These are phyloP conservation scores for Suillus discolor DNA, from an alignment of 768 basidiomycete species.

Conservation along the genomic window DNA sequence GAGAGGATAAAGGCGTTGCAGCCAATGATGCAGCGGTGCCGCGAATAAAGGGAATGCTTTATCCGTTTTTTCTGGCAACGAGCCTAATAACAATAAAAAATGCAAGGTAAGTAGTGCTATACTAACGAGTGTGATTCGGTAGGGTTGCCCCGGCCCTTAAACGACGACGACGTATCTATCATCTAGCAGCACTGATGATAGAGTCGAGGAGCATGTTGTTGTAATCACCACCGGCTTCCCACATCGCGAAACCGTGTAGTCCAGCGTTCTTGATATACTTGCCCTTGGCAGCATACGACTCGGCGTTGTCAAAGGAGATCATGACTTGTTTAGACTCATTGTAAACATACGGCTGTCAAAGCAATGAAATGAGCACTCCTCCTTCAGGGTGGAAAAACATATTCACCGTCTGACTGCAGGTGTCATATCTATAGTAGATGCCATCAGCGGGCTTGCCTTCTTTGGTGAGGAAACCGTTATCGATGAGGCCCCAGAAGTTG, in stretches of 20 bases:
- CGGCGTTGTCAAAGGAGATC: conserved; percentile 65
- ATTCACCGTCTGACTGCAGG: conserved; percentile 74
- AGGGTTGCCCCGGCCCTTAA: background rate
- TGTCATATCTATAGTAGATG: conserved; percentile 57
- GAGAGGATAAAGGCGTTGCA: background rate
- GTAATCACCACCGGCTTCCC: conserved; percentile 71
- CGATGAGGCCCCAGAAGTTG: conserved; percentile 61
- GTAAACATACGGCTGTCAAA: conserved; percentile 65
- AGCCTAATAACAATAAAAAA: background rate
- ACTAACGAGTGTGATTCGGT: background rate
- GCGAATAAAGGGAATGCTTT: background rate
- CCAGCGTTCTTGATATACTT: conserved; percentile 52
- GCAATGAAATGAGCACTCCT: background rate
- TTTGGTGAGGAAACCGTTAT: conserved; percentile 52
- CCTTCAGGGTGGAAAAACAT: background rate
- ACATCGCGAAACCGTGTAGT: conserved; percentile 69
- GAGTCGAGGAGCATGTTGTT: conserved; percentile 62
- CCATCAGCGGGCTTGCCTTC: conserved; percentile 36
- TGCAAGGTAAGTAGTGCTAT: background rate
- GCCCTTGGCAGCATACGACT: conserved; percentile 64
- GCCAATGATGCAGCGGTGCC: background rate
- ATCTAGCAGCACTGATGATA: conserved; percentile 32
- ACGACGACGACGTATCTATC: background rate
- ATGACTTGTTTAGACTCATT: conserved; percentile 55
- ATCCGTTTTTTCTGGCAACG: background rate